Evolutionary conservation across 78 protist genomes (phyloP).

Genomic region (Ministeria vibrans): DNA sequence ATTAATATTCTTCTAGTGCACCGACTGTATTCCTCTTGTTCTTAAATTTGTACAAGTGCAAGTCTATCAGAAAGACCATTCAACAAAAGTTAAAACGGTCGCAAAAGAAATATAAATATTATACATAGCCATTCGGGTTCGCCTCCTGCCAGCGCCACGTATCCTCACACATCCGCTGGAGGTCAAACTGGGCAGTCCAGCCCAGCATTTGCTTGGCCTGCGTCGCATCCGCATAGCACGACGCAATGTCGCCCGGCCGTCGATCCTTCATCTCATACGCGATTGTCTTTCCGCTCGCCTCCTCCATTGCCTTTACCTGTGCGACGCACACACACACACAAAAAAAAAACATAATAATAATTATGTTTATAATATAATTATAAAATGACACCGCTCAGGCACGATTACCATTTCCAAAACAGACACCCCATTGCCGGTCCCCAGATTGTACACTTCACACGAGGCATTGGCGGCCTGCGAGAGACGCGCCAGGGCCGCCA

Average conservation of each 20-base stretch:
- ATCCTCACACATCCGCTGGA: conserved; percentile 80
- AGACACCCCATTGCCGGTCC: conserved; percentile 82
- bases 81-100: not conserved
- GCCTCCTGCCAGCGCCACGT: conserved; percentile 78
- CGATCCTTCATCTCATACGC: conserved; percentile 28
- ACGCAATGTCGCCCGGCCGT: conserved; percentile 51
- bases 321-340: too few species aligned
- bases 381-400: too few species aligned
- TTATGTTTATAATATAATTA: too few species aligned
- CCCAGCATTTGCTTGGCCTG: conserved; percentile 52
- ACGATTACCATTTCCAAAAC: conserved; percentile 90
- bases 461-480: not conserved
- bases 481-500: conserved; percentile 57
- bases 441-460: conserved; percentile 73
- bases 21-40: too few species aligned
- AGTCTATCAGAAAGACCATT: too few species aligned
- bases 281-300: conserved; percentile 62
- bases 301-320: conserved; percentile 56
- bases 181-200: conserved; percentile 72
- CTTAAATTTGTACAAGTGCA: too few species aligned
- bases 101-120: not conserved
- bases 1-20: too few species aligned
- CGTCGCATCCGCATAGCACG: conserved; percentile 45
- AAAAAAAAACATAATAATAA: too few species aligned
- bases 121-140: conserved; percentile 77